Conservation (phyloP, 352 stramenopile genomes). For the Phytophthora hibernalis region DNA sequence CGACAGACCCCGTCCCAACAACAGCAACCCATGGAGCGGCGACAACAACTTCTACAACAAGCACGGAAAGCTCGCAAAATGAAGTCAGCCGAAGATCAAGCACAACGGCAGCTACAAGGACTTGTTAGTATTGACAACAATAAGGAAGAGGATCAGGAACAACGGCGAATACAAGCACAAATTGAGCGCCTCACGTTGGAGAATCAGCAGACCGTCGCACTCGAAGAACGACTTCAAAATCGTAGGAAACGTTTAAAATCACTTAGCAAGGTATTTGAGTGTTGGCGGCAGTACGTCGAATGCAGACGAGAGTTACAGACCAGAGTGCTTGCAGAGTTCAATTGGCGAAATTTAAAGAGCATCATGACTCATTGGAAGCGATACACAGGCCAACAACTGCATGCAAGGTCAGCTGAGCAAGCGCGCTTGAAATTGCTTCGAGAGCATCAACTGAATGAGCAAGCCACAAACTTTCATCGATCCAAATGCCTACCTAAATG, state of each 20-base stretch:
- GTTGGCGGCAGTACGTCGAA: slow-evolving; percentile 23
- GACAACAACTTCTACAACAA: slow-evolving; percentile 41
- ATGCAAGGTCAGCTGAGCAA: slow-evolving; percentile 22
- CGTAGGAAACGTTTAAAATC: slow-evolving; percentile 32
- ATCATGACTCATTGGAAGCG: slow-evolving; percentile 33
- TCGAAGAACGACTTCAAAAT: slow-evolving; percentile 38
- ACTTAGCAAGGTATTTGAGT: slow-evolving; percentile 16
- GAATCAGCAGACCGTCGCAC: slow-evolving; percentile 35
- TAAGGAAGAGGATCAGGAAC: slow-evolving; percentile 28
- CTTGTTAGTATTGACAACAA: slow-evolving; percentile 26
- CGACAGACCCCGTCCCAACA: slow-evolving; percentile 7
- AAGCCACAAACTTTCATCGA: slow-evolving; percentile 47
- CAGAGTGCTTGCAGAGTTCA: slow-evolving; percentile 25
- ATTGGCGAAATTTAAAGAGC: slow-evolving; percentile 32
- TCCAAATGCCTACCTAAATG: slow-evolving; percentile 43
- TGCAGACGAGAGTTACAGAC: slow-evolving; percentile 19
- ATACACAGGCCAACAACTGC: slow-evolving; percentile 9
- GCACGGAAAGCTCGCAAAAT: slow-evolving; percentile 30
- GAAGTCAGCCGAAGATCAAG: slow-evolving; percentile 24
- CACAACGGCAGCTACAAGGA: slow-evolving; percentile 13
- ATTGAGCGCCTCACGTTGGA: slow-evolving; percentile 47
- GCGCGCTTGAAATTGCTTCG: slow-evolving; percentile 19
- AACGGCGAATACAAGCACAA: slow-evolving; percentile 41
- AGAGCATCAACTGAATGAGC: slow-evolving; percentile 31
- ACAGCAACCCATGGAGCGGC: slow-evolving; percentile 48